Evolutionary conservation across 2,329 filamentous ascomycete genomes (phyloP).

Genomic region (Colletotrichum somersetense): DNA sequence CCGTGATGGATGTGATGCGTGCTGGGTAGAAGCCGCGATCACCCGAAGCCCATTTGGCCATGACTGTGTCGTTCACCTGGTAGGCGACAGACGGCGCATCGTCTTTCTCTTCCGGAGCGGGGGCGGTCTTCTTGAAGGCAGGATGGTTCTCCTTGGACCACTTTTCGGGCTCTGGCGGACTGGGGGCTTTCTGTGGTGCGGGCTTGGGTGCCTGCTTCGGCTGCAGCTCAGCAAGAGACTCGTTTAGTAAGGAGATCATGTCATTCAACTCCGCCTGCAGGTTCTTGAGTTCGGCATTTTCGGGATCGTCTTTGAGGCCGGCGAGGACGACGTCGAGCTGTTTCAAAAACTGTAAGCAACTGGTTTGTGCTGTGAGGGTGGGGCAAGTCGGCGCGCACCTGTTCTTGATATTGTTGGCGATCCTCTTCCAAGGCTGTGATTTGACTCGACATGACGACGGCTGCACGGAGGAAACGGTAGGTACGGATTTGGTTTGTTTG

Average conservation of each 20-base stretch:
- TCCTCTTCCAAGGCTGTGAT: slow-evolving; percentile 64
- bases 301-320: slow-evolving; percentile 83
- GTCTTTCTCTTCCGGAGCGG: slow-evolving; percentile 63
- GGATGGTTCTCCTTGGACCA: slow-evolving; percentile 87
- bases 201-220: slow-evolving; percentile 63
- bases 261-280: slow-evolving; percentile 86
- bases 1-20: slow-evolving; percentile 92
- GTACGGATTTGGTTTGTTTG: background rate
- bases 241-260: slow-evolving; percentile 83
- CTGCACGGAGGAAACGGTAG: background rate
- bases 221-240: slow-evolving; percentile 84
- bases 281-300: slow-evolving; percentile 81
- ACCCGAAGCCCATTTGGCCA: slow-evolving; percentile 91
- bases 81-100: slow-evolving; percentile 70
- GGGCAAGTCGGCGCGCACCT: slow-evolving; percentile 55
- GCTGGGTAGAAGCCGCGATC: slow-evolving; percentile 94
- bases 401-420: slow-evolving; percentile 67
- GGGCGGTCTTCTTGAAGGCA: slow-evolving; percentile 71
- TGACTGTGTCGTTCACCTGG: slow-evolving; percentile 88
- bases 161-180: slow-evolving; percentile 73
- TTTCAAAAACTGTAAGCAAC: slow-evolving; percentile 41
- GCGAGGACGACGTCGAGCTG: slow-evolving; percentile 83
- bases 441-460: slow-evolving; percentile 45
- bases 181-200: slow-evolving; percentile 57
- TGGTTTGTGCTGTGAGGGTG: background rate